These are phyloP conservation scores for Cyclotella cryptica DNA, from an alignment of 108 stramenopile genomes.

Conservation along the genomic window DNA sequence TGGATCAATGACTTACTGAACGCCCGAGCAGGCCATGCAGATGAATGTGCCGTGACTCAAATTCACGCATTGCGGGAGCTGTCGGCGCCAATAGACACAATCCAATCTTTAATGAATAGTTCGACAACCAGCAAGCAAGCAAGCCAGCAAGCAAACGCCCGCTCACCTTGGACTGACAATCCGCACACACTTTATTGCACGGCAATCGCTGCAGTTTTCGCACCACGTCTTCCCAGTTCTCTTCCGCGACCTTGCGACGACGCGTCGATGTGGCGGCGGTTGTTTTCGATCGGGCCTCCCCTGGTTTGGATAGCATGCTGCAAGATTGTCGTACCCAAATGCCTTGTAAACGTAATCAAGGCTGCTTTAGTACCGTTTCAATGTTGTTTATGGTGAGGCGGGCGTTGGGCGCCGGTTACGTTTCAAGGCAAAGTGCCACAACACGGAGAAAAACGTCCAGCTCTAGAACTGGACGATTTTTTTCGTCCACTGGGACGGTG, in stretches of 20 bases:
- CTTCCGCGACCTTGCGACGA: slow-evolving; percentile 39
- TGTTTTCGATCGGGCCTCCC: slow-evolving; percentile 33
- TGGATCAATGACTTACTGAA: slow-evolving; percentile 54
- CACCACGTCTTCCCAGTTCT: slow-evolving; percentile 44
- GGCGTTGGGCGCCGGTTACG: too few relatives aligned
- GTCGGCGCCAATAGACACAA: neutral
- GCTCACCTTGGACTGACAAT: slow-evolving; percentile 69
- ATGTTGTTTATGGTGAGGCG: too few relatives aligned
- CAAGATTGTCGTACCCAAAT: neutral
- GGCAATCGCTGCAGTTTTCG: slow-evolving; percentile 62
- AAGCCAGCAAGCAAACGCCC: neutral
- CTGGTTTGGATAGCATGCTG: slow-evolving; percentile 54
- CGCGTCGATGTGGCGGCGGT: slow-evolving; percentile 11
- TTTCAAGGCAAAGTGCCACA: too few relatives aligned
- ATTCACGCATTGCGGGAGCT: slow-evolving; percentile 78
- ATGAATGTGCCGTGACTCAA: slow-evolving; percentile 77
- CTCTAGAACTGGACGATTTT: too few relatives aligned
- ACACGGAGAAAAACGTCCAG: too few relatives aligned
- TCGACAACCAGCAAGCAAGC: too few relatives aligned
- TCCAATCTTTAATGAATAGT: too few relatives aligned
- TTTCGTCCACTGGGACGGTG: too few relatives aligned
- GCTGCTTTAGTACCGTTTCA: too few relatives aligned
- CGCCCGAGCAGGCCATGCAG: slow-evolving; percentile 80
- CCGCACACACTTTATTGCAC: slow-evolving; percentile 82
- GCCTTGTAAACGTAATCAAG: too few relatives aligned